phyloP scores from a whole-genome alignment of 768 basidiomycete genomes.

The Crepidotus variabilis region DNA sequence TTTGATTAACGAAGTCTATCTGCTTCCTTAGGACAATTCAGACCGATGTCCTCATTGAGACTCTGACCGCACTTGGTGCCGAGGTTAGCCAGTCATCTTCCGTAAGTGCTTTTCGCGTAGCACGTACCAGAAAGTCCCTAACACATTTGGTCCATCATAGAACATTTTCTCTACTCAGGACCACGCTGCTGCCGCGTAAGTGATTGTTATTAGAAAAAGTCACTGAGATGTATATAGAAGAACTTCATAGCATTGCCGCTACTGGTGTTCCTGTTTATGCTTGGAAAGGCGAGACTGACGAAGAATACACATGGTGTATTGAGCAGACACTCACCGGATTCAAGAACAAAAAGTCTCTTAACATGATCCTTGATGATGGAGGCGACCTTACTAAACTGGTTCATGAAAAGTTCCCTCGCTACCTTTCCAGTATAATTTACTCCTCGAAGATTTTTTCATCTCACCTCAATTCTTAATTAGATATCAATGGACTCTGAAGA shows the following conservation, averaged over 20 bases:
- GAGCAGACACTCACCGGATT: conserved; percentile 94
- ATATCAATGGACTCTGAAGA: conserved; percentile 97
- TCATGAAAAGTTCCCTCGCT: conserved; percentile 95
- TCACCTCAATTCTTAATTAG: conserved; percentile 39
- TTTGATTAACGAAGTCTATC: conserved; percentile 1
- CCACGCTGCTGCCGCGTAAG: conserved; percentile 95
- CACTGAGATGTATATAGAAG: conserved; percentile 1
- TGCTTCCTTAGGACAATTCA: conserved; percentile 85
- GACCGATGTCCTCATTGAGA: conserved; percentile 98
- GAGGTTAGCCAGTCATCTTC: conserved; percentile 99
- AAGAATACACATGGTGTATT: conserved; percentile 98
- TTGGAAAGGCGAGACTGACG: conserved; percentile 99
- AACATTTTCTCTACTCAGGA: conserved; percentile 99
- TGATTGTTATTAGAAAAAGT: conserved; percentile 17
- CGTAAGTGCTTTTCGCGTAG: conserved; percentile 41
- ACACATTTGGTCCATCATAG: conserved; percentile 32
- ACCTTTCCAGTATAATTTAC: conserved; percentile 57
- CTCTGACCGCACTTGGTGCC: conserved; percentile 90
- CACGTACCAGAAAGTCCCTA: background rate
- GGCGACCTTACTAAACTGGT: conserved; percentile 94
- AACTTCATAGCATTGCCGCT: conserved; percentile 87
- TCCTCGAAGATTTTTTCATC: background rate
- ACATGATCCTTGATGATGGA: conserved; percentile 99
- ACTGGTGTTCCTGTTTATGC: conserved; percentile 98
- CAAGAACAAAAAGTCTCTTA: conserved; percentile 75